Conservation (phyloP, 78 protist species). For the Emiliania huxleyi region DNA sequence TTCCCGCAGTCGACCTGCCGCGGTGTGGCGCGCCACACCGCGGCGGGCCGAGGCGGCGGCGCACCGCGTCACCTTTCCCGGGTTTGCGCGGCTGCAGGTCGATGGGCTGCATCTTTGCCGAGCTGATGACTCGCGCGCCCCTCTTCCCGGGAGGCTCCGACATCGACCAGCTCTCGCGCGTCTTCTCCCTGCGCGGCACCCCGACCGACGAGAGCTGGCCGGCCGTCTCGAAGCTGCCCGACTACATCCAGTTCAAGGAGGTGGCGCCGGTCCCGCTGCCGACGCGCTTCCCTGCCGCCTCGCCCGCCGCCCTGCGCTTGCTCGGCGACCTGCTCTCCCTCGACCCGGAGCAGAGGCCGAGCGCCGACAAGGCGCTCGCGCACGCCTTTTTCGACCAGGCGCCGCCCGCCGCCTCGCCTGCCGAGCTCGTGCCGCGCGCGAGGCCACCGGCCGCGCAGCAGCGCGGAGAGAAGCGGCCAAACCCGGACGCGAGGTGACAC, state of each 20-base stretch:
- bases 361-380: neutral
- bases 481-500: no score
- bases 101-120: conserved; percentile 35
- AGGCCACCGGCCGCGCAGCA: no score
- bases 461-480: no score
- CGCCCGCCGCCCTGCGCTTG: neutral
- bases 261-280: neutral
- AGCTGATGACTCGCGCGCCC: conserved; percentile 11
- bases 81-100: no score
- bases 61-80: no score
- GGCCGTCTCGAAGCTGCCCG: neutral
- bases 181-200: neutral
- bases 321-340: neutral
- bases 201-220: neutral
- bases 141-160: conserved; percentile 17
- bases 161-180: neutral
- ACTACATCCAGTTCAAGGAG: neutral
- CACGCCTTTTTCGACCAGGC: neutral
- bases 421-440: neutral
- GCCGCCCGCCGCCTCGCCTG: neutral
- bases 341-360: neutral
- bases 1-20: no score
- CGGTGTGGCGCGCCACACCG: no score
- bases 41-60: no score
- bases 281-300: neutral